Evolutionary conservation across 257 asterid genomes (phyloP), one percentile per base, ranked within the genome.

Genomic region (Solanum dulcamara): DNA sequence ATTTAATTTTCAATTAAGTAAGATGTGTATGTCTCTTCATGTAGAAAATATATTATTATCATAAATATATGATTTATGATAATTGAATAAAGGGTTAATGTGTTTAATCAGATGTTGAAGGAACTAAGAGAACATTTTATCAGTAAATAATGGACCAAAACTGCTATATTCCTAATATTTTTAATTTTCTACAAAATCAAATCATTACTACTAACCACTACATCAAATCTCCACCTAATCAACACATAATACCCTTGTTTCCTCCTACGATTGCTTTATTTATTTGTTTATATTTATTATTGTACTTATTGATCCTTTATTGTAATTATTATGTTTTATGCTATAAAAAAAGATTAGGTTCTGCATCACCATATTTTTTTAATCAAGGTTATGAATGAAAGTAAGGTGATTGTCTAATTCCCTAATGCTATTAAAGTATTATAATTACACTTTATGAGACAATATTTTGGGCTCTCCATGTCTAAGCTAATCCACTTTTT

Each of bases 201-300:
- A 91, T 88, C 89, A 81, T 81, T 80, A 68, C 86, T 67, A 75
- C 83, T 79, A 84, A 87, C 84, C 87, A 85, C 88, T 81, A 85
- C 80, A 86, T 88, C 89, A 60, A 70, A 83, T 57, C 77, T 14
- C 79, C 85, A 82, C 75, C 87, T 84, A 86, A 85, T 89, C 86
- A 90, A 86, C 91, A 89, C 90, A 85, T 44, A 87, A 89, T 89
- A 91, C 90, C 89, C 81, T 70, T 85, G 86, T 88, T 91, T 88
- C 84, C 87, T 86, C 87, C 51, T 44, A 74, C 33, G 51, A 33
- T 30, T 55, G 46, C 71, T 46, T 80, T 57, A 0, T 80, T 70
- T 15, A n/a, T 53, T 44, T 72, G 20, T 18, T 83, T 48, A 40
- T 30, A 15, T 37, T 28, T 50, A 81, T 22, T 18, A 81, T 28